Conservation (phyloP, 495 filamentous ascomycete species). For the Hypoxylon intermedium region DNA sequence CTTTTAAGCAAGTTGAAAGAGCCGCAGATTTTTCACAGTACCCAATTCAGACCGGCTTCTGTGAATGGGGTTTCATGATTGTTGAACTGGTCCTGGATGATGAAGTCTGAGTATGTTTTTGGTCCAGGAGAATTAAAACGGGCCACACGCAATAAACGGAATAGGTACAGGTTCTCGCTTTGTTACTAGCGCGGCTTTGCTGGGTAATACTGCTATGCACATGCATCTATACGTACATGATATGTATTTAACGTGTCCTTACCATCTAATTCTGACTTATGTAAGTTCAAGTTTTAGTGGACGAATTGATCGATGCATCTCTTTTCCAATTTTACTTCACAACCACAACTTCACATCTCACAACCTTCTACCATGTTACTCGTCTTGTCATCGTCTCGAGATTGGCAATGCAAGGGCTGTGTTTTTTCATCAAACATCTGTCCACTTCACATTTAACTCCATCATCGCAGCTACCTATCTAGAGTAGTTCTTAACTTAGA, state of each 20-base stretch:
- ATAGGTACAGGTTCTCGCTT: constrained; percentile 22
- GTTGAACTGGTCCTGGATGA: not conserved
- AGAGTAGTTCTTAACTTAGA: constrained; percentile 13
- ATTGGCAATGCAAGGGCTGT: not conserved
- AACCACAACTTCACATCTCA: too few relatives aligned
- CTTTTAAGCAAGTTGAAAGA: too few relatives aligned
- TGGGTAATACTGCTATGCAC: too few relatives aligned
- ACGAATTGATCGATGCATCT: not conserved
- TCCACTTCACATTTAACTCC: not conserved
- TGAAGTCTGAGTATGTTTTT: not conserved
- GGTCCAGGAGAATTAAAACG: not conserved
- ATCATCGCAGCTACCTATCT: not conserved
- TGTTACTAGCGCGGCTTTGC: constrained; percentile 19
- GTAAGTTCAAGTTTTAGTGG: too few relatives aligned
- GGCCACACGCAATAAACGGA: too few relatives aligned
- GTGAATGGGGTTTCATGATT: too few relatives aligned
- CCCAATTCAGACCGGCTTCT: too few relatives aligned
- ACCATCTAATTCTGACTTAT: too few relatives aligned
- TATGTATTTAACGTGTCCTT: not conserved
- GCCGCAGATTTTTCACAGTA: too few relatives aligned
- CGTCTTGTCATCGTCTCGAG: not conserved
- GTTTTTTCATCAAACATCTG: not conserved
- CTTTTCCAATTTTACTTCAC: not conserved
- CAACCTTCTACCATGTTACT: not conserved
- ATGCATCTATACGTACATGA: not conserved